Base-by-base conservation (phyloP, 371 early-diverging fungal species). In the Rhizomucor miehei region DNA sequence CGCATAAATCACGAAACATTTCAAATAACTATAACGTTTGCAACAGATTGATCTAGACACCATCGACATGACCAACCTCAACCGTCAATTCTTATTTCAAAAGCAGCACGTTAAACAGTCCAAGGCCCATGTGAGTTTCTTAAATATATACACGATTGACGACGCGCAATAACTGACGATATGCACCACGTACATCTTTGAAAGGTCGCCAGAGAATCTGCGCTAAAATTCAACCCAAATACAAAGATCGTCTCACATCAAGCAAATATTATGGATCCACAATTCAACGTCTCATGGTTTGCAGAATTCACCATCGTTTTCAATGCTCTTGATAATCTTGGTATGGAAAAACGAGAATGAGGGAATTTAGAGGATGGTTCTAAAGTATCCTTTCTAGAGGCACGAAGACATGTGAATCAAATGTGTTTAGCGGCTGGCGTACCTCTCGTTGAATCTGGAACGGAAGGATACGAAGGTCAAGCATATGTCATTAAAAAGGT, bases 321-420 rank as follows among this genome's bases (percentile, higher is more conserved):
- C 60, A 99, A 98, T 67, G 99, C 99, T 11, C 75, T 99, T 37
- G 99, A 99, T 68, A 99, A 99, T 71, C 66, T 97, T n/a, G 91
- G 92, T 90, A 81, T 48, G 62, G 16, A 12, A 16, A 44, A 36
- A 13, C 1, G 1, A 6, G 19, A 47, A 34, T 8, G 29, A 19
- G 37, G 14, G 24, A n/a, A 29, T 21, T 1, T 4, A 34, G 25
- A 35, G 13, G 16, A 48, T 21, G 44, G 21, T 16, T 23, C 14
- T 41, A 13, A 17, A 35, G 1, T 21, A 11, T 37, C n/a, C n/a
- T 12, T 36, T 23, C 35, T 63, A 91, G 97, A 93, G 17, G 98
- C 99, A 2, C 80, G 99, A 45, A 65, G 90, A 16, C 91, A 97
- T 72, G 98, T 99, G 19, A 99, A 99, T 71, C 75, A 79, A 44